A percentile compares a stretch with the other conserved stretches of the same genome.
phyloP scores from a whole-genome alignment of 306 rosid genomes.

The Acacia melanoxylon region DNA sequence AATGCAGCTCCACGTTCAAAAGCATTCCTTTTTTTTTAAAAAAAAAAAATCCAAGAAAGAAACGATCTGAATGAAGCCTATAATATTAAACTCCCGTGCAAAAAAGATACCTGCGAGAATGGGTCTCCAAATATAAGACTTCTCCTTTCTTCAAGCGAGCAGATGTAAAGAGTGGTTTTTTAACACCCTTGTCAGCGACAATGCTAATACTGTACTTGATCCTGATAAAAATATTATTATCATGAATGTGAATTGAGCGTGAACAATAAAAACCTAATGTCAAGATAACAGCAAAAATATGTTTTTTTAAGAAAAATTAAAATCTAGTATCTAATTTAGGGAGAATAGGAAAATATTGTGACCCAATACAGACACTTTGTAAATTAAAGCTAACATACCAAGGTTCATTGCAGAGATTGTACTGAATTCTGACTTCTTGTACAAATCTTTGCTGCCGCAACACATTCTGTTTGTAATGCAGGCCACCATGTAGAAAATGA shows the following conservation, averaged over 20 bases:
- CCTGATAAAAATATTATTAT: conserved; percentile 52
- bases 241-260: conserved; percentile 17
- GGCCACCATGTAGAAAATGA: conserved; percentile 23
- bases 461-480: conserved; percentile 73
- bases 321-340: not conserved
- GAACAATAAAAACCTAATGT: not conserved
- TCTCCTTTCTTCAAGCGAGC: conserved; percentile 97
- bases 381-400: conserved; percentile 54
- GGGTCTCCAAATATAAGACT: conserved; percentile 91
- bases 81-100: not conserved
- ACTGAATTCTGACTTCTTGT: conserved; percentile 95
- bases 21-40: not conserved
- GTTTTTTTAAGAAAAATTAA: not conserved
- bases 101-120: conserved; percentile 61
- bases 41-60: not conserved
- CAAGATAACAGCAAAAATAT: not conserved
- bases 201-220: conserved; percentile 83
- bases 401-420: conserved; percentile 99
- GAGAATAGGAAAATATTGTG: conserved; percentile 19
- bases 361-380: not conserved
- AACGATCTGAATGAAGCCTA: not conserved
- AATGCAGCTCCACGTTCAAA: not conserved
- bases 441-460: conserved; percentile 90
- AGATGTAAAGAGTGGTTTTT: conserved; percentile 80
- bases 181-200: conserved; percentile 92